Evolutionary conservation across 257 asterid species (phyloP).

Genomic region (Solanum gandarillasii): DNA sequence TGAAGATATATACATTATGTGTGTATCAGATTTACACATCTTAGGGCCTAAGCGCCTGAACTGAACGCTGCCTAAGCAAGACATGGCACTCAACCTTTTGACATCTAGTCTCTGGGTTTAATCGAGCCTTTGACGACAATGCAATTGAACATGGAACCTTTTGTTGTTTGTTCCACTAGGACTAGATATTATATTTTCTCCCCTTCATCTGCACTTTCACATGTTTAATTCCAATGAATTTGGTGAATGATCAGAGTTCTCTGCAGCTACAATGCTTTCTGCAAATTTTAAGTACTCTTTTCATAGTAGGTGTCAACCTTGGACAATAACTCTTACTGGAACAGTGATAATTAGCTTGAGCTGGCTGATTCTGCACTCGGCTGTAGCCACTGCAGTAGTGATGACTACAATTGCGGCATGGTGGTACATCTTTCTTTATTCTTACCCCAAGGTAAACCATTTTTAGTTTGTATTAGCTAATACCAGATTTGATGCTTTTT

Average conservation of each 20-base stretch:
- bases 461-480: background rate
- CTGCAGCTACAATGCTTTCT: background rate
- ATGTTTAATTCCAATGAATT: background rate
- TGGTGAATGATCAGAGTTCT: background rate
- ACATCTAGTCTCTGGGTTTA: background rate
- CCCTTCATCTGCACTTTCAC: background rate
- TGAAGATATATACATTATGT: background rate
- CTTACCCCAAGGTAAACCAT: conserved; percentile 78
- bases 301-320: conserved; percentile 79
- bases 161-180: background rate
- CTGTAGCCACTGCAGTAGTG: conserved; percentile 33
- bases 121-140: background rate
- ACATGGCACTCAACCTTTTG: background rate
- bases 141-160: background rate
- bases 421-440: conserved; percentile 88
- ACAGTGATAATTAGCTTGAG: conserved; percentile 39
- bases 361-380: conserved; percentile 62
- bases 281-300: background rate
- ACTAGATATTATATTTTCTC: background rate
- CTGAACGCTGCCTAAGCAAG: background rate
- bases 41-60: background rate
- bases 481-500: background rate
- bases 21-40: background rate
- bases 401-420: conserved; percentile 40
- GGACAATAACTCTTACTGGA: conserved; percentile 79